These are phyloP conservation scores for Prunus kanzakura DNA, from an alignment of 306 rosid species.

Conservation along the genomic window DNA sequence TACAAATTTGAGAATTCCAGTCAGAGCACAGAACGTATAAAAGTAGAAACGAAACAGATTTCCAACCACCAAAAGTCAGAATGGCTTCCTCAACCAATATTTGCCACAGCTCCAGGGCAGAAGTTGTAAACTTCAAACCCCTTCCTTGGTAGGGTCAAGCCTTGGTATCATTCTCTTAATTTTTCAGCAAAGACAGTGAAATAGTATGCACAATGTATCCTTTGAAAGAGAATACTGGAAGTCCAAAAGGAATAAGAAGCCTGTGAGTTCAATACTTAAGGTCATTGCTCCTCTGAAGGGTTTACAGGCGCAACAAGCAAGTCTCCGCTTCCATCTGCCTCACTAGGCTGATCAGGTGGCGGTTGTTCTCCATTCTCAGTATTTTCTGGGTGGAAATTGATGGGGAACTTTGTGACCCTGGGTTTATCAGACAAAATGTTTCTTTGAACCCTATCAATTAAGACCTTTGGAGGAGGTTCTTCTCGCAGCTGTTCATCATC, in stretches of 20 bases:
- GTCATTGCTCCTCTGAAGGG: constrained; percentile 37
- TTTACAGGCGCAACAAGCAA: constrained; percentile 29
- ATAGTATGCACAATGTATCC: constrained; percentile 5
- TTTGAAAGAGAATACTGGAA: not conserved
- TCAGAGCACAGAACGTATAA: not conserved
- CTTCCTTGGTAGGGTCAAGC: not conserved
- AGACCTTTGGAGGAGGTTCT: constrained; percentile 81
- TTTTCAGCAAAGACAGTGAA: not conserved
- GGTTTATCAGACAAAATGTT: constrained; percentile 92
- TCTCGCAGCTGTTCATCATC: constrained; percentile 89
- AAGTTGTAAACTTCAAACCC: not conserved
- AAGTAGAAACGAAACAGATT: not conserved
- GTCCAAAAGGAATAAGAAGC: not conserved
- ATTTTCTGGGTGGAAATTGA: constrained; percentile 55
- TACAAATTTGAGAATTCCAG: not conserved
- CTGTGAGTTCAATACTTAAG: constrained; percentile 13
- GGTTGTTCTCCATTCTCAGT: constrained; percentile 47
- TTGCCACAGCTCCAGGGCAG: not conserved
- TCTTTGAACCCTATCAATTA: constrained; percentile 71
- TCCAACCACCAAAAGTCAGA: not conserved
- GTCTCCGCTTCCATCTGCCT: constrained; percentile 31
- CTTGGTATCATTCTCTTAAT: not conserved
- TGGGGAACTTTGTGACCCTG: constrained; percentile 87
- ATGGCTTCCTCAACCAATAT: not conserved
- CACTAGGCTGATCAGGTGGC: constrained; percentile 41